phyloP scores from a whole-genome alignment of 2,329 filamentous ascomycete species.

The Stylonectria norvegica region DNA sequence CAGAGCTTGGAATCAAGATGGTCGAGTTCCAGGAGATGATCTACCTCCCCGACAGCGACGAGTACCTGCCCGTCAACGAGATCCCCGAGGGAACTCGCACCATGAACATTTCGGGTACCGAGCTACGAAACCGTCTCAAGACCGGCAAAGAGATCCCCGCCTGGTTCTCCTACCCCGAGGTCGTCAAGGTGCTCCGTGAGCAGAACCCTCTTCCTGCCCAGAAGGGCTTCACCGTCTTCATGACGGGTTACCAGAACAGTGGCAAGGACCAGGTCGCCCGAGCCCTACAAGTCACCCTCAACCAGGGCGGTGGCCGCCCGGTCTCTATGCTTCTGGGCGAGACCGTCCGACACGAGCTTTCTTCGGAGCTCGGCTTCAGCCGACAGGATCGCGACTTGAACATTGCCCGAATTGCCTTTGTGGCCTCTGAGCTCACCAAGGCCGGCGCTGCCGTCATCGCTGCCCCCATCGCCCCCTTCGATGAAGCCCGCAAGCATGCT shows the following conservation, averaged over 20 bases:
- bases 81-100: slow-evolving; percentile 81
- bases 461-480: slow-evolving; percentile 92
- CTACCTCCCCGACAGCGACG: slow-evolving; percentile 93
- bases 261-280: slow-evolving; percentile 97
- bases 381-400: slow-evolving; percentile 90
- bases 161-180: slow-evolving; percentile 99
- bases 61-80: slow-evolving; percentile 92
- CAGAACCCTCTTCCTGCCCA: slow-evolving; percentile 86
- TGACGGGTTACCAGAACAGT: slow-evolving; percentile 93
- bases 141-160: slow-evolving; percentile 94
- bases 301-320: slow-evolving; percentile 94
- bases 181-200: slow-evolving; percentile 92
- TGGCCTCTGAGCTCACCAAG: slow-evolving; percentile 89
- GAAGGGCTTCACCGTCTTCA: slow-evolving; percentile 97
- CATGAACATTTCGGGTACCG: slow-evolving; percentile 80
- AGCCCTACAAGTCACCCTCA: slow-evolving; percentile 92
- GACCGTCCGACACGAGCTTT: slow-evolving; percentile 89
- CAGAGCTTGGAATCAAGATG: slow-evolving; percentile 97
- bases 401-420: slow-evolving; percentile 93
- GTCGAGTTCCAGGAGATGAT: slow-evolving; percentile 99
- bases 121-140: slow-evolving; percentile 86
- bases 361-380: slow-evolving; percentile 92
- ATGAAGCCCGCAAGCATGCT: slow-evolving; percentile 70
- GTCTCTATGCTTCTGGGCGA: slow-evolving; percentile 94
- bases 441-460: slow-evolving; percentile 93